Conservation (phyloP, 2,329 filamentous ascomycete species). For the Fusarium ramigenum region DNA sequence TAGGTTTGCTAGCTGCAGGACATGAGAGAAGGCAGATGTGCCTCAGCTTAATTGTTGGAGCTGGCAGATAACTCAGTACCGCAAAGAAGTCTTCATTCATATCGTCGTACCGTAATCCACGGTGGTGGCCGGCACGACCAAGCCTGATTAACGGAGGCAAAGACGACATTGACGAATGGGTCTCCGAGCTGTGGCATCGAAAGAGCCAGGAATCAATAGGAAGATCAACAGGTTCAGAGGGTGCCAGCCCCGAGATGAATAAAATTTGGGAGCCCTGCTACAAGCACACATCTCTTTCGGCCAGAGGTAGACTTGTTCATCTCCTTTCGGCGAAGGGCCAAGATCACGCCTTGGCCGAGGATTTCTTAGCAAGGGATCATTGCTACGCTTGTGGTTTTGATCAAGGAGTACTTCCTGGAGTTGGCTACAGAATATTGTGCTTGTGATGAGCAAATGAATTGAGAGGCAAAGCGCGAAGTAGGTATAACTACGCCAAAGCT, state of each 20-base stretch:
- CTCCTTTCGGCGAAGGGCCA: conserved; percentile 66
- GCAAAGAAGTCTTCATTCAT: conserved; percentile 68
- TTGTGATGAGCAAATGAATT: conserved; percentile 58
- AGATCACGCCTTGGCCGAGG: conserved; percentile 66
- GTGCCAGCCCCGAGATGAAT: conserved; percentile 49
- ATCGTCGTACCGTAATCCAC: conserved; percentile 71
- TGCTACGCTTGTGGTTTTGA: conserved; percentile 63
- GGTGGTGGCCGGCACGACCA: conserved; percentile 71
- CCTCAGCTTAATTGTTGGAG: conserved; percentile 76
- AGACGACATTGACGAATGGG: conserved; percentile 73
- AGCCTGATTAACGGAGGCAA: conserved; percentile 54
- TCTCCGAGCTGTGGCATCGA: conserved; percentile 77
- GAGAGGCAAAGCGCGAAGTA: conserved; percentile 52
- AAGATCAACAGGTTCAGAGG: conserved; percentile 19
- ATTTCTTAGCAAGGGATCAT: conserved; percentile 69
- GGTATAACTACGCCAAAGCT: conserved; percentile 67
- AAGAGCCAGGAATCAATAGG: conserved; percentile 40
- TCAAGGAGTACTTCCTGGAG: conserved; percentile 72
- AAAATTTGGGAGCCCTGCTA: conserved; percentile 70
- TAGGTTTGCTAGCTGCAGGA: conserved; percentile 71
- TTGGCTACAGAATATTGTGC: conserved; percentile 72
- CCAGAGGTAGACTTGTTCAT: conserved; percentile 66
- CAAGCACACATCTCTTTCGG: conserved; percentile 68
- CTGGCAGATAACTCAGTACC: conserved; percentile 72
- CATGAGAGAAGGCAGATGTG: conserved; percentile 82